Percentiles rank a stretch among this genome's conserved stretches.
Evolutionary conservation across 345 rosid species (phyloP).

Genomic region (Linum trigynum): DNA sequence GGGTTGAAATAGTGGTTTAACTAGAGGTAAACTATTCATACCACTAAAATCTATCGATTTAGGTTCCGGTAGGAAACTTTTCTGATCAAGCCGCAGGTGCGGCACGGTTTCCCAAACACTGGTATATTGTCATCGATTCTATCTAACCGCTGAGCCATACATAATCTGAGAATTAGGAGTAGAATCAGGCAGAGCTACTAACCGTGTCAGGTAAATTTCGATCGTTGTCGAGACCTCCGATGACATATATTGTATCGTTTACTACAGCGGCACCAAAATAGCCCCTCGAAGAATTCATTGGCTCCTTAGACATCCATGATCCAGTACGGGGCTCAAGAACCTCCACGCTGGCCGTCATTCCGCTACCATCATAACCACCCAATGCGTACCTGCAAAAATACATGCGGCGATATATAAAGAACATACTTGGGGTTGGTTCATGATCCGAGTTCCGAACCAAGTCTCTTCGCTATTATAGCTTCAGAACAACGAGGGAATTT

Average conservation of each 20-base stretch:
- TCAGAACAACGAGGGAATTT: too few species aligned
- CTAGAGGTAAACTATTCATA: too few species aligned
- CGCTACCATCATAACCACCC: conserved; percentile 30
- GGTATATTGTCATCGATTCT: background rate
- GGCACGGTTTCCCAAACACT: too few species aligned
- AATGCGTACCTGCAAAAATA: conserved; percentile 26
- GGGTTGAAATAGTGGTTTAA: too few species aligned
- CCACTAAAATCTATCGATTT: too few species aligned
- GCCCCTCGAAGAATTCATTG: conserved; percentile 26
- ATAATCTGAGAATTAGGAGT: too few species aligned
- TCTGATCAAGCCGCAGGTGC: too few species aligned
- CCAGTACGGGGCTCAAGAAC: conserved; percentile 31
- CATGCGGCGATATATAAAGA: background rate
- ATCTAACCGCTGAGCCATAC: too few species aligned
- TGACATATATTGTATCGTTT: conserved; percentile 20
- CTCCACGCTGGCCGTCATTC: conserved; percentile 27
- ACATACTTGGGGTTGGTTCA: too few species aligned
- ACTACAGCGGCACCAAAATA: conserved; percentile 25
- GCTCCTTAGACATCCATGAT: conserved; percentile 22
- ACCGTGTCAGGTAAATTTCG: conserved; percentile 23
- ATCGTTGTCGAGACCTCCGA: conserved; percentile 26
- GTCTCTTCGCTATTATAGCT: too few species aligned
- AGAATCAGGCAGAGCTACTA: background rate
- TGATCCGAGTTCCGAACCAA: too few species aligned
- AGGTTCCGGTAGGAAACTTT: too few species aligned